Conservation (phyloP, 106 monocot species). For the Allium fistulosum region DNA sequence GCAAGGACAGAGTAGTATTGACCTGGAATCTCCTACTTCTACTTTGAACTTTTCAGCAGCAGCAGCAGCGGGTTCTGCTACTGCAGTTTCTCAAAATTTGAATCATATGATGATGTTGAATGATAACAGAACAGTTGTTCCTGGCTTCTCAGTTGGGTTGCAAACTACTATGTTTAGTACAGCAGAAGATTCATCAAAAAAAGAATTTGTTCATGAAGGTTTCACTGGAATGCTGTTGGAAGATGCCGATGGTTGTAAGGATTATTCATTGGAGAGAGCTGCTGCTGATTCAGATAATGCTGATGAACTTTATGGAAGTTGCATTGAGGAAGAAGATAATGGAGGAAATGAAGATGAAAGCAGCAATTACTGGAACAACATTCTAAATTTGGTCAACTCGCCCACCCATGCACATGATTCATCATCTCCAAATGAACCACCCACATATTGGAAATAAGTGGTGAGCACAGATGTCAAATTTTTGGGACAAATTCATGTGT, state of each 20-base stretch:
- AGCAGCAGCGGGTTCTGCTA: background rate
- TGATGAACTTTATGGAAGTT: constrained; percentile 11
- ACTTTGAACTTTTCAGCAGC: constrained; percentile 19
- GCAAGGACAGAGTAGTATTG: background rate
- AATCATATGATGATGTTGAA: constrained; percentile 16
- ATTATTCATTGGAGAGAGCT: constrained; percentile 10
- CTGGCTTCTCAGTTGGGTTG: constrained; percentile 2
- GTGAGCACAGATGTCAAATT: too few species aligned
- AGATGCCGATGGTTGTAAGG: constrained; percentile 5
- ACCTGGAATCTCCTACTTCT: constrained; percentile 42
- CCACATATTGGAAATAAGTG: too few species aligned
- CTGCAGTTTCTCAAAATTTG: background rate
- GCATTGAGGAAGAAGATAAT: constrained; percentile 1
- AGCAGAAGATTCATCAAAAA: constrained; percentile 13
- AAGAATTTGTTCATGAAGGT: constrained; percentile 1
- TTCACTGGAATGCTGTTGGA: constrained; percentile 57
- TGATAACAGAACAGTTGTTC: constrained; percentile 25
- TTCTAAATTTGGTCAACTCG: constrained; percentile 2
- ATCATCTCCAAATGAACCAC: background rate
- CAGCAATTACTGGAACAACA: constrained; percentile 1
- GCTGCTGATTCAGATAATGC: constrained; percentile 9
- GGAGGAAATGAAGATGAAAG: background rate
- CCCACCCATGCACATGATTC: background rate
- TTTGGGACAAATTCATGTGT: too few species aligned
- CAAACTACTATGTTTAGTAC: background rate